Evolutionary conservation across 768 basidiomycete species (phyloP).

Genomic region (Calocybe indica): DNA sequence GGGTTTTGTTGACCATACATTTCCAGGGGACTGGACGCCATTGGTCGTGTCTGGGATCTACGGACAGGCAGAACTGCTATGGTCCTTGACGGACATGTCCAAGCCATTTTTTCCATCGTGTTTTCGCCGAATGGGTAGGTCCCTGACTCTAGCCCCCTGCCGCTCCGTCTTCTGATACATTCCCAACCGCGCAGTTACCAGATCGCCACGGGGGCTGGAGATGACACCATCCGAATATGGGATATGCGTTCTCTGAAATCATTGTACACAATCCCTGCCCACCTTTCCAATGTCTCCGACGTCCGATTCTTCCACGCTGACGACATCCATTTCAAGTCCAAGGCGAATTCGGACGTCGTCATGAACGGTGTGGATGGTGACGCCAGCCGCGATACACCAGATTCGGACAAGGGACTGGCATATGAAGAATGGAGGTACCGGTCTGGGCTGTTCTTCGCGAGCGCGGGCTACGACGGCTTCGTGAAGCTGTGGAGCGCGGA

Average conservation of each 20-base stretch:
- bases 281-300: constrained; percentile 92
- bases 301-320: constrained; percentile 86
- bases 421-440: constrained; percentile 75
- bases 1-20: constrained; percentile 1
- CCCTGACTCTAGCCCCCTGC: constrained; percentile 13
- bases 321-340: constrained; percentile 40
- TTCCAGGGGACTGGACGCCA: constrained; percentile 86
- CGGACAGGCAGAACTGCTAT: constrained; percentile 94
- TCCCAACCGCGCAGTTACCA: constrained; percentile 63
- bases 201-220: constrained; percentile 93
- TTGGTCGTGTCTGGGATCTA: constrained; percentile 96
- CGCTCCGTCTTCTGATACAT: constrained; percentile 5
- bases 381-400: constrained; percentile 28
- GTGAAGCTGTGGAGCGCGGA: constrained; percentile 98
- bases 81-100: constrained; percentile 96
- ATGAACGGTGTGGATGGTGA: constrained; percentile 45
- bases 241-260: constrained; percentile 91
- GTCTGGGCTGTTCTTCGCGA: constrained; percentile 88
- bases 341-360: constrained; percentile 33
- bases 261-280: constrained; percentile 95
- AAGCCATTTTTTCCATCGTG: constrained; percentile 83
- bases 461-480: constrained; percentile 89
- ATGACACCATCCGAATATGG: constrained; percentile 99
- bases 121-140: constrained; percentile 95
- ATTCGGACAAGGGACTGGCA: constrained; percentile 28